Base-by-base conservation (phyloP, 306 rosid genomes). In the Arachis stenosperma region DNA sequence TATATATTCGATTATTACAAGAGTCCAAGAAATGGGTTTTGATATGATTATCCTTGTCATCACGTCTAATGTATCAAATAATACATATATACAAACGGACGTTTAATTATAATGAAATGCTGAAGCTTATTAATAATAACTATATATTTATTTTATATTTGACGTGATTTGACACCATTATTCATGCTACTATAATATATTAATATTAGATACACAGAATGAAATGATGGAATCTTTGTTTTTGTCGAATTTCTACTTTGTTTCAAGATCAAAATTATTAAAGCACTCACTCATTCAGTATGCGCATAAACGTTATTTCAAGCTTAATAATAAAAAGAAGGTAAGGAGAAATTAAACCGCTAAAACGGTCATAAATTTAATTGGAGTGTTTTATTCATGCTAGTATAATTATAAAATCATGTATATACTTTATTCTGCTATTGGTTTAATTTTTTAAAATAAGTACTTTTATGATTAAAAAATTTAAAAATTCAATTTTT, bases 151-250 rank as follows among this genome's bases (percentile, higher is more conserved):
- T 22, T 17, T 27, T 6, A n/a, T 47, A 48, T 43, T 75, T 64
- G 9, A 40, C 78, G 27, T 81, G 70, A 80, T 69, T 75, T 75
- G 80, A 80, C 84, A 80, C 80, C 75, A 75, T 56, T 63, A 65
- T 54, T 63, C 64, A 27, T 53, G 36, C 55, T 80, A 27, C 55
- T 68, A 33, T 61, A 57, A 46, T 17, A 17, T 17, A 17, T 17
- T 17, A 17, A 17, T 27, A 7, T 53, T 54, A 61, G 39, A 75
- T 14, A 54, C 70, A 53, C 61, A 15, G 8, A 12, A 54, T 54
- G 15, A 10, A 74, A 68, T 30, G 44, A 68, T 30, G 44, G 57
- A 30, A 61, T 61, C 42, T 33, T 12, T 57, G 15, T 47, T n/a
- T 55, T 36, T 33, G 7, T 44, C 33, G 17, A 58, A 61, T 29